These are phyloP conservation scores for Cercospora sojina DNA, from an alignment of 2,329 filamentous ascomycete genomes.

Conservation along the genomic window DNA sequence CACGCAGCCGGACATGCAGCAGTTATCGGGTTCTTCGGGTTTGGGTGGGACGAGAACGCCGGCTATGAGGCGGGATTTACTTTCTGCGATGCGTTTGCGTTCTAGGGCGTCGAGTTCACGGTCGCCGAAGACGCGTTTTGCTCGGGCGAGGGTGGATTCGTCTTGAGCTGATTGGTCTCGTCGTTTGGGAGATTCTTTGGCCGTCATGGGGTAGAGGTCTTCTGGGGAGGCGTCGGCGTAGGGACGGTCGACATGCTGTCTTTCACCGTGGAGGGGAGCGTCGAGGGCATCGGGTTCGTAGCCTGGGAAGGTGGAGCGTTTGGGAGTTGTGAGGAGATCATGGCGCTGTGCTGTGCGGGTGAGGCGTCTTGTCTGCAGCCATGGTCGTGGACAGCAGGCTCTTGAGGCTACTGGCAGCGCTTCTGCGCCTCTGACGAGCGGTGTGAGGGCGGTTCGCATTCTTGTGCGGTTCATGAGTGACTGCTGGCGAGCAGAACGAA, in stretches of 20 bases:
- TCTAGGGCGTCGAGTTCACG: slow-evolving; percentile 72
- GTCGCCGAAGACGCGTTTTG: slow-evolving; percentile 77
- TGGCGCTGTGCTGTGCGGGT: background rate
- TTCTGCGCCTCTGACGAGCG: slow-evolving; percentile 5
- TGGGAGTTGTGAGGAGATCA: slow-evolving; percentile 34
- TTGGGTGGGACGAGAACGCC: slow-evolving; percentile 80
- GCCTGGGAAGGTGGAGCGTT: slow-evolving; percentile 27
- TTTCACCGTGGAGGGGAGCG: slow-evolving; percentile 20
- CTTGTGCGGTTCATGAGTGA: slow-evolving; percentile 3
- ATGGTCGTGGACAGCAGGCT: slow-evolving; percentile 1
- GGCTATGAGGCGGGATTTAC: slow-evolving; percentile 65
- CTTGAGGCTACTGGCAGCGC: background rate
- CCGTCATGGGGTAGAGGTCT: slow-evolving; percentile 45
- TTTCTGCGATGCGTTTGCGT: slow-evolving; percentile 60
- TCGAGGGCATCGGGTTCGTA: slow-evolving; percentile 34
- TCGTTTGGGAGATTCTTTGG: slow-evolving; percentile 35
- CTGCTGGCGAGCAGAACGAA: background rate
- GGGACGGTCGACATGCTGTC: slow-evolving; percentile 23
- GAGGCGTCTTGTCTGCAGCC: slow-evolving; percentile 1
- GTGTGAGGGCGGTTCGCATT: slow-evolving; percentile 21
- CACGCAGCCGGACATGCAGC: slow-evolving; percentile 98
- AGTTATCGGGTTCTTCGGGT: slow-evolving; percentile 91
- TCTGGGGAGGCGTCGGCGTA: slow-evolving; percentile 28
- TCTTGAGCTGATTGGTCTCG: slow-evolving; percentile 49
- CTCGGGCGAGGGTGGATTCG: slow-evolving; percentile 58